Evolutionary conservation across 1,284 basidiomycete species (phyloP).

Genomic region (Mrakiaceae sp.): DNA sequence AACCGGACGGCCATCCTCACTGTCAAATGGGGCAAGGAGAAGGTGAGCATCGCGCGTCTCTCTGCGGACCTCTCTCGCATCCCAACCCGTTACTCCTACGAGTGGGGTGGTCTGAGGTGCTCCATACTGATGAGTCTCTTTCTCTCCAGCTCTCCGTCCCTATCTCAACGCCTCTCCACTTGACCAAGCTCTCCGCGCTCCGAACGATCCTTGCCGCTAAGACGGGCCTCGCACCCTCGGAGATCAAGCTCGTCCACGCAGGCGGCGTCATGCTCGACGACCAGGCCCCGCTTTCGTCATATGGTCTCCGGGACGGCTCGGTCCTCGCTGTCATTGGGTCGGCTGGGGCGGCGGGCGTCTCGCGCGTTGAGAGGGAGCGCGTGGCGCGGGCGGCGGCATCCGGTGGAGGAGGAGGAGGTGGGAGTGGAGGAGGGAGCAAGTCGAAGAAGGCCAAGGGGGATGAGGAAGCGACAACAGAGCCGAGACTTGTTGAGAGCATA

Average conservation of each 20-base stretch:
- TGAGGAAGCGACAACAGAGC: conserved; percentile 14
- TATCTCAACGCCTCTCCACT: not conserved
- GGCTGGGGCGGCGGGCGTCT: conserved; percentile 7
- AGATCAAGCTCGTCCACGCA: conserved; percentile 20
- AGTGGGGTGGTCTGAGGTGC: too few relatives aligned
- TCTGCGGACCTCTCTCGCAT: not conserved
- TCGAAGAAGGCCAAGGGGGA: conserved; percentile 1
- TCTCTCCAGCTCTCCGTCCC: not conserved
- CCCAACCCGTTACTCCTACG: not conserved
- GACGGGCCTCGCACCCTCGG: conserved; percentile 2
- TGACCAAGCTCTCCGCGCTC: conserved; percentile 6
- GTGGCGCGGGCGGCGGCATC: conserved; percentile 11
- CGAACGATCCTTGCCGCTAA: not conserved
- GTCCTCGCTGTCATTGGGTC: conserved; percentile 15
- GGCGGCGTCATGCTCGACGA: conserved; percentile 24
- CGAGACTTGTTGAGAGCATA: conserved; percentile 10
- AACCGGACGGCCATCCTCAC: not conserved
- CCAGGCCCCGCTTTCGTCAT: conserved; percentile 20
- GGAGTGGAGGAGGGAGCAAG: not conserved
- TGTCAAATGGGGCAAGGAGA: conserved; percentile 14
- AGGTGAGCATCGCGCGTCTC: not conserved
- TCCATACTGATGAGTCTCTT: not conserved
- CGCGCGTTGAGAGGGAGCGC: conserved; percentile 16
- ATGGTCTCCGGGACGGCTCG: conserved; percentile 17
- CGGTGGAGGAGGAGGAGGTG: too few relatives aligned